Evolutionary conservation across 805 yeast species (phyloP), one percentile per base, ranked within the genome.

Genomic region (Monosporozyma siamensis): DNA sequence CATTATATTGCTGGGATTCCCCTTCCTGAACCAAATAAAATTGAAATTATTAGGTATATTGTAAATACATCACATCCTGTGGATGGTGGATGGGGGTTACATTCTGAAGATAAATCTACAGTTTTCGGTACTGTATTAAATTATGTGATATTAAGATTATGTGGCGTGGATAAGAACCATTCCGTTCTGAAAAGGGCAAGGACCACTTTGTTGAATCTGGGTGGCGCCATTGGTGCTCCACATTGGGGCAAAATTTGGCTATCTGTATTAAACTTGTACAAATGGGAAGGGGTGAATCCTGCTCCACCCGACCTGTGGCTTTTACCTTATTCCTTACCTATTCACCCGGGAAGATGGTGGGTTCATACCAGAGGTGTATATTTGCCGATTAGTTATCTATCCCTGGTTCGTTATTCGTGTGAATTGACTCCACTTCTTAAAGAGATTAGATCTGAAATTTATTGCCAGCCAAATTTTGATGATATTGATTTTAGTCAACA

Each of bases 81-180:
- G 1, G 98, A 92, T 62, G 99, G 99, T n/a, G 99, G 98, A 2
- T 92, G 99, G 99, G 99, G 99, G 0, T 69, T 92, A 30, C 97
- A 92, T 59, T 77, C 88, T 4, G 79, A 77, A 40, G 99, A 92
- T 59, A 92, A 90, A 59, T 80, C 92, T 7, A 92, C 99, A 0
- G 92, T 92, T 51, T 89, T 89, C 60, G 98, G 99, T 4, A 92
- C 99, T 1, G 70, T 85, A 0, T 72, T 92, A 51, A 89, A 88
- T 62, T 92, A 92, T 61, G 81, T 90, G 6, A 66, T 68, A n/a
- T 67, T 92, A 46, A 71, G 99, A 48, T 62, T 92, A 11, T 64
- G 90, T 39, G 98, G 99, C 0, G 56, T 92, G 51, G 64, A 75
- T 1, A 68, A 75, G 2, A 77, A 76, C 46, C 95, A 92, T 61